These are phyloP conservation scores for Ceratocystis diversiconidia DNA, from an alignment of 2,329 filamentous ascomycete species.

Conservation along the genomic window DNA sequence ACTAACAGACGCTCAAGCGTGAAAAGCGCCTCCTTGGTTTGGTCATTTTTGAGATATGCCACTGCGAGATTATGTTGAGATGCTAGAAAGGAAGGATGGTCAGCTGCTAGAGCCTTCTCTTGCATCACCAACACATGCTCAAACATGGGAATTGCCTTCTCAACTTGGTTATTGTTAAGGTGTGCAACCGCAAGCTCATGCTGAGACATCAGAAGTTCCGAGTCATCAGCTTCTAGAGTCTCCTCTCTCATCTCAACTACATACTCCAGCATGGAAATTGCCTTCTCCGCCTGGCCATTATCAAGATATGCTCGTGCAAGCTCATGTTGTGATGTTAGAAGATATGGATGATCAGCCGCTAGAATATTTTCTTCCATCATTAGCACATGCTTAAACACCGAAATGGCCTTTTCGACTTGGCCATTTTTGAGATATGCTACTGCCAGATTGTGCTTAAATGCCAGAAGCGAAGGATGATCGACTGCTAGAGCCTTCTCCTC, in stretches of 20 bases:
- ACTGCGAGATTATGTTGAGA: background rate
- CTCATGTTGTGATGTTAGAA: background rate
- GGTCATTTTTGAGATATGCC: background rate
- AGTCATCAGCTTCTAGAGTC: background rate
- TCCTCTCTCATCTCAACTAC: background rate
- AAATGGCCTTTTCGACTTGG: background rate
- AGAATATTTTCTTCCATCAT: background rate
- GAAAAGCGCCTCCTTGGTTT: background rate
- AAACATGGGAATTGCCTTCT: background rate
- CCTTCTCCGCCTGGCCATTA: background rate
- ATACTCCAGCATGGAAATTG: background rate
- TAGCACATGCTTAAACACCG: background rate
- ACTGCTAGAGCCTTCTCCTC: background rate
- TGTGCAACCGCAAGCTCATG: background rate
- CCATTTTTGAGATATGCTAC: background rate
- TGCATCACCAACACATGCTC: background rate
- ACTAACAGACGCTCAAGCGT: background rate
- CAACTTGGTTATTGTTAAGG: background rate
- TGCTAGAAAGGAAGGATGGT: background rate
- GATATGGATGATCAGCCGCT: background rate
- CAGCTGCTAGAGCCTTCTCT: background rate
- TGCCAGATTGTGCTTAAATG: background rate
- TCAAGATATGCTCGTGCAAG: background rate
- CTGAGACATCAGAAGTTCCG: background rate
- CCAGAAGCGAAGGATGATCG: background rate